Conservation (phyloP, 2,329 filamentous ascomycete species). For the Aspergillus sp. region DNA sequence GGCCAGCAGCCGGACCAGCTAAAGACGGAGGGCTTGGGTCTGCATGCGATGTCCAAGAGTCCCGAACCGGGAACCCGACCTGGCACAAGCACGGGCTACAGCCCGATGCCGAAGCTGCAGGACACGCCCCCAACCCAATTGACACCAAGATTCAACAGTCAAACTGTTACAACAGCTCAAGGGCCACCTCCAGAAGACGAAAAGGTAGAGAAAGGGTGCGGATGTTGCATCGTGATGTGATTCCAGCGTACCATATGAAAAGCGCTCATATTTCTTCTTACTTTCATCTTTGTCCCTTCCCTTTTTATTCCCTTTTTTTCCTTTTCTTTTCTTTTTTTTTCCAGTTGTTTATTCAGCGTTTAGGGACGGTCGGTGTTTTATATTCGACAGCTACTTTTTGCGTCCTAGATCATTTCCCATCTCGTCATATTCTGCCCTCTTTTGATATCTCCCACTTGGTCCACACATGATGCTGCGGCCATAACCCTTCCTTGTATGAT, state of each 20-base stretch:
- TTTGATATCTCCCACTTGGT: slow-evolving; percentile 1
- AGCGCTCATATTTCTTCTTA: not conserved
- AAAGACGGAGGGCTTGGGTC: slow-evolving; percentile 14
- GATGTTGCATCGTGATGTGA: slow-evolving; percentile 76
- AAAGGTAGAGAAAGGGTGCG: slow-evolving; percentile 55
- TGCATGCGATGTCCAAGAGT: slow-evolving; percentile 30
- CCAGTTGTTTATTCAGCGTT: slow-evolving; percentile 20
- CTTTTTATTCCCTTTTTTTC: not conserved
- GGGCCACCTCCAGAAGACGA: slow-evolving; percentile 43
- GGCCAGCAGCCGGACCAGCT: slow-evolving; percentile 8
- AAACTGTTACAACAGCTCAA: slow-evolving; percentile 52
- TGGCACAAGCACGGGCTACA: slow-evolving; percentile 50
- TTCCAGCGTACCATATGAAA: slow-evolving; percentile 4
- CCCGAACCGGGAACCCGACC: slow-evolving; percentile 30
- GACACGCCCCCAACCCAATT: slow-evolving; percentile 35
- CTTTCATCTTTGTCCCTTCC: not conserved
- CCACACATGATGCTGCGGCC: not conserved
- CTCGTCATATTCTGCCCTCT: slow-evolving; percentile 1
- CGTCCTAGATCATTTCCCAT: slow-evolving; percentile 9
- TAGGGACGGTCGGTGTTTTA: slow-evolving; percentile 14
- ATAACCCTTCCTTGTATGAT: slow-evolving; percentile 1
- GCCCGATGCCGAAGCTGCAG: slow-evolving; percentile 49
- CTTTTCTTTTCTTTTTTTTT: not conserved
- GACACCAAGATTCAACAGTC: slow-evolving; percentile 38
- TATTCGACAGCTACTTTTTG: slow-evolving; percentile 7